These are phyloP conservation scores for Ananas comosus DNA, from an alignment of 176 grass and related monocot species.

Conservation along the genomic window DNA sequence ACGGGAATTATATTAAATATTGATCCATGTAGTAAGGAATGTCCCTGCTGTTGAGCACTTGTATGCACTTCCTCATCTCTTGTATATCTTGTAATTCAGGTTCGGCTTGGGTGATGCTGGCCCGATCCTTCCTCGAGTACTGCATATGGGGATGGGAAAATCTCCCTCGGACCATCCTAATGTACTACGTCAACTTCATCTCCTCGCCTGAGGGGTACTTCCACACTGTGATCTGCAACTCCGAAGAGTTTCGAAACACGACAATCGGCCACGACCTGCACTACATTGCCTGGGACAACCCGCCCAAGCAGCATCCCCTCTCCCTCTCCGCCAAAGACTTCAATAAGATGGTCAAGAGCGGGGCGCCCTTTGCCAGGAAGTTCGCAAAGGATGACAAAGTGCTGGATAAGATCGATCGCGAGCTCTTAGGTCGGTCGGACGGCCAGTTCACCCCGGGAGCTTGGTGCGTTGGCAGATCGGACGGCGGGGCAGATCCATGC, in stretches of 20 bases:
- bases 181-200: slow-evolving; percentile 92
- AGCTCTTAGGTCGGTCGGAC: slow-evolving; percentile 53
- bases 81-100: slow-evolving; percentile 23
- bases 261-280: slow-evolving; percentile 70
- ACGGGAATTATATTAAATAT: background rate
- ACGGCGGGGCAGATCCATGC: slow-evolving; percentile 46
- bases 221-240: slow-evolving; percentile 87
- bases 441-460: slow-evolving; percentile 64
- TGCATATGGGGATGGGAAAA: slow-evolving; percentile 88
- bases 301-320: slow-evolving; percentile 72
- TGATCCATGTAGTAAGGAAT: background rate
- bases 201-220: slow-evolving; percentile 94
- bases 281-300: slow-evolving; percentile 83
- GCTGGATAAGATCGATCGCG: slow-evolving; percentile 61
- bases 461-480: slow-evolving; percentile 56
- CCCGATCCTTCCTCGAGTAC: slow-evolving; percentile 66
- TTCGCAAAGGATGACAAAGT: slow-evolving; percentile 81
- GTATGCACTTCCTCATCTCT: background rate
- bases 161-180: slow-evolving; percentile 63
- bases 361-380: slow-evolving; percentile 71
- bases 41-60: background rate
- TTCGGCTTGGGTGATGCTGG: slow-evolving; percentile 91
- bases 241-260: slow-evolving; percentile 46
- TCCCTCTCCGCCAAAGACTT: slow-evolving; percentile 70
- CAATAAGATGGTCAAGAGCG: slow-evolving; percentile 64